Conservation (phyloP, 805 yeast genomes). For the Saccharomycopsis fodiens region DNA sequence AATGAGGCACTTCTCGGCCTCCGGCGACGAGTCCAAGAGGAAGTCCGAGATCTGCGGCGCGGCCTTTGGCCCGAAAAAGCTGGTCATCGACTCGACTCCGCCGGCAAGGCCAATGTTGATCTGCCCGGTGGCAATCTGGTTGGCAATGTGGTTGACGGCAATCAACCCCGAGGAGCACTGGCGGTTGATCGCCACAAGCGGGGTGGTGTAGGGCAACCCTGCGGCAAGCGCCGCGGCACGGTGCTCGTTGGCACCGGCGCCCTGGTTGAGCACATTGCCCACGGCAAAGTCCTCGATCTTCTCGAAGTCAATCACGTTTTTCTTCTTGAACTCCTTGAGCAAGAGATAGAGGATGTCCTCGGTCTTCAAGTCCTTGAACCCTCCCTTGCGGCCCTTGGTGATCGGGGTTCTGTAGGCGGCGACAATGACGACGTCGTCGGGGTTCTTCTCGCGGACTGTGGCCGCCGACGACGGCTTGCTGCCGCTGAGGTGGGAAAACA, state of each 20-base stretch:
- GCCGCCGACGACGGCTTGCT: not conserved
- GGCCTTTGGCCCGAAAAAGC: constrained; percentile 75
- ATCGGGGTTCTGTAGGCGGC: constrained; percentile 88
- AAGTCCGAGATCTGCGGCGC: constrained; percentile 52
- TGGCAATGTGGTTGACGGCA: constrained; percentile 85
- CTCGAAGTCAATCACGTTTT: constrained; percentile 41
- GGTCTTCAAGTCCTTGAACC: constrained; percentile 72
- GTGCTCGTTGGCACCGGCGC: constrained; percentile 94
- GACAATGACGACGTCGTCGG: constrained; percentile 87
- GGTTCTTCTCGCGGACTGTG: constrained; percentile 37
- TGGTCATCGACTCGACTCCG: constrained; percentile 94
- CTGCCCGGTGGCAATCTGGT: constrained; percentile 80
- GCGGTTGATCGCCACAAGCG: constrained; percentile 81
- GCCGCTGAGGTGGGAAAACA: not conserved
- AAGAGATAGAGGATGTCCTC: constrained; percentile 70
- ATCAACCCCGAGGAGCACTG: constrained; percentile 94
- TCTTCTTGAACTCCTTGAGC: constrained; percentile 51
- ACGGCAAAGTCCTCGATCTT: constrained; percentile 78
- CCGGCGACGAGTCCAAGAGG: constrained; percentile 30
- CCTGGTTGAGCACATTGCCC: constrained; percentile 87
- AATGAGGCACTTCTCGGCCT: constrained; percentile 68
- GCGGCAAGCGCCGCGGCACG: constrained; percentile 89
- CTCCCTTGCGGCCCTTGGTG: constrained; percentile 81
- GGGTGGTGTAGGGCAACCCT: constrained; percentile 74
- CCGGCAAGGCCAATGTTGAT: constrained; percentile 85